Evolutionary conservation across 768 basidiomycete genomes (phyloP).

Genomic region (Auricularia cornea): DNA sequence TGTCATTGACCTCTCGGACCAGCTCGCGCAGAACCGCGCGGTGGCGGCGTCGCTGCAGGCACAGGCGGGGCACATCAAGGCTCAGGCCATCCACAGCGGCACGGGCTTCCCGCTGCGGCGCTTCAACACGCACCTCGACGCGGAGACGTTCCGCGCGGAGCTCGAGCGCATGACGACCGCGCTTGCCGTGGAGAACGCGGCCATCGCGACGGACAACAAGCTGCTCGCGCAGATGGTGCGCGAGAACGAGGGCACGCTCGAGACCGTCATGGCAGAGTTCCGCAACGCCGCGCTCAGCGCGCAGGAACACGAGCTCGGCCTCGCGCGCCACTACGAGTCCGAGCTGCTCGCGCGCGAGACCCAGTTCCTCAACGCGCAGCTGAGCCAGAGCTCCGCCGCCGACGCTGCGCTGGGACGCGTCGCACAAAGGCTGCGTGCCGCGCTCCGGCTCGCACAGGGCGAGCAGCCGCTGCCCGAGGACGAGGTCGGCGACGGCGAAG

Average conservation of each 20-base stretch:
- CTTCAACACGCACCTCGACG: constrained; percentile 45
- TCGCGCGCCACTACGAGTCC: constrained; percentile 86
- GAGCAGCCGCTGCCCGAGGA: constrained; percentile 27
- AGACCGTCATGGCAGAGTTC: constrained; percentile 89
- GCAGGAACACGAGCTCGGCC: constrained; percentile 82
- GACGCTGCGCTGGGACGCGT: constrained; percentile 63
- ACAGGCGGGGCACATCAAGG: constrained; percentile 69
- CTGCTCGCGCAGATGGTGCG: constrained; percentile 85
- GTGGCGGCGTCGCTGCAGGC: constrained; percentile 64
- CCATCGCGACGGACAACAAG: constrained; percentile 88
- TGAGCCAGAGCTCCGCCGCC: constrained; percentile 53
- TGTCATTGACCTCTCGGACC: constrained; percentile 74
- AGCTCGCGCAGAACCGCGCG: constrained; percentile 70
- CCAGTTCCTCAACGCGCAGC: constrained; percentile 47
- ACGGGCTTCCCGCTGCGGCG: constrained; percentile 53
- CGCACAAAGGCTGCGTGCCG: constrained; percentile 57
- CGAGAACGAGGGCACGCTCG: constrained; percentile 94
- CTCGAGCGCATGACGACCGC: constrained; percentile 80
- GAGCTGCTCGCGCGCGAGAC: constrained; percentile 72
- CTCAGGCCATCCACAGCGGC: constrained; percentile 73
- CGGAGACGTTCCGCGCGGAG: constrained; percentile 80
- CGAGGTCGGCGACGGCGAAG: neutral
- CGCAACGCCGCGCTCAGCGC: constrained; percentile 86
- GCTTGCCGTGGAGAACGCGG: constrained; percentile 75
- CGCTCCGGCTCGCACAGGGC: constrained; percentile 61